These are phyloP conservation scores for Phallus indusiatus DNA, from an alignment of 768 basidiomycete genomes.

Conservation along the genomic window DNA sequence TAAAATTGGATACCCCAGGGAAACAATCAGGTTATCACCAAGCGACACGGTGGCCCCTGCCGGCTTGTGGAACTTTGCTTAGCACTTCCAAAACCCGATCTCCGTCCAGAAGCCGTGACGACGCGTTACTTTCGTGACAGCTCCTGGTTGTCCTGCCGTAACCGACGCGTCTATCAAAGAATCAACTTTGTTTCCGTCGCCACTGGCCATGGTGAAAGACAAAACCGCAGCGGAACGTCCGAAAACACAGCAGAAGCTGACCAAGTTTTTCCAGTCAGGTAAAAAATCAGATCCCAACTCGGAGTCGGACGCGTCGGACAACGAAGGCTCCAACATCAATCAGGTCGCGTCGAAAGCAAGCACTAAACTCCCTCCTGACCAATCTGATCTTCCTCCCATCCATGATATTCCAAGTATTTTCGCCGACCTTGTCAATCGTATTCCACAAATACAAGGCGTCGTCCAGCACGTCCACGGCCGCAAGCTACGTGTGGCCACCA, in stretches of 20 bases:
- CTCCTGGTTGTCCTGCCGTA: constrained; percentile 16
- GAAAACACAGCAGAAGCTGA: constrained; percentile 14
- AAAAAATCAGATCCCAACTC: constrained; percentile 23
- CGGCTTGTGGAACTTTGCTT: not conserved
- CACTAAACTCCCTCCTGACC: constrained; percentile 36
- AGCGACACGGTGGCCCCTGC: not conserved
- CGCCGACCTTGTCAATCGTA: constrained; percentile 56
- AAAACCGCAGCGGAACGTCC: constrained; percentile 26
- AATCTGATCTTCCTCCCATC: constrained; percentile 69
- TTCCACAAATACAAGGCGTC: constrained; percentile 56
- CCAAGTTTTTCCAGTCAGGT: constrained; percentile 12
- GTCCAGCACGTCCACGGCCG: constrained; percentile 63
- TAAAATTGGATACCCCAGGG: not conserved
- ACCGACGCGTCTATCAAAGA: constrained; percentile 8
- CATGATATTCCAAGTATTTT: constrained; percentile 65
- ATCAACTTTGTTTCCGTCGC: constrained; percentile 7
- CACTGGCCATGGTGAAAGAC: constrained; percentile 38
- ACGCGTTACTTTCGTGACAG: constrained; percentile 14
- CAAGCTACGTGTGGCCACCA: constrained; percentile 87
- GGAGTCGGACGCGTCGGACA: constrained; percentile 19
- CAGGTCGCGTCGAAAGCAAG: constrained; percentile 9
- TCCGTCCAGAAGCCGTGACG: not conserved
- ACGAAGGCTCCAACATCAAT: constrained; percentile 20
- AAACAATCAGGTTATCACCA: not conserved
- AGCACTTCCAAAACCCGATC: not conserved